Percentiles rank a stretch among this genome's conserved stretches.
These are phyloP conservation scores for Asparagopsis taxiformis DNA, from an alignment of 31 red algal genomes.

Conservation along the genomic window DNA sequence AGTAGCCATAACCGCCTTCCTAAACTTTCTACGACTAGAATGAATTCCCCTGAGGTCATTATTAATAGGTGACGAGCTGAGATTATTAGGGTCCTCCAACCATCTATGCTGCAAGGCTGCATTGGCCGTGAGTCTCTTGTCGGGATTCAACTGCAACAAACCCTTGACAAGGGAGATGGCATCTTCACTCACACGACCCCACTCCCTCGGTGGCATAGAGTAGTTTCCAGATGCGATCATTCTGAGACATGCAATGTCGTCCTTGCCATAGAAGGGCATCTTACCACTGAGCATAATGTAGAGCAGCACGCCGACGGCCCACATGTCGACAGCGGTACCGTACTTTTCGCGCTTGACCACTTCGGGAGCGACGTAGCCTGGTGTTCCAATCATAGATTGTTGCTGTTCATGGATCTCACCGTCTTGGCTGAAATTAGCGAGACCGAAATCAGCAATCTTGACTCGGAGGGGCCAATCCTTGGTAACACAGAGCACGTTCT, in stretches of 20 bases:
- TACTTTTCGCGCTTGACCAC: conserved; percentile 84
- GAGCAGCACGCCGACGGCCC: conserved; percentile 90
- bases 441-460: conserved; percentile 90
- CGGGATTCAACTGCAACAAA: conserved; percentile 84
- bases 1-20: conserved; percentile 81
- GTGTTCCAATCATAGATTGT: conserved; percentile 89
- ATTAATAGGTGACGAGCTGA: conserved; percentile 61
- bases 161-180: conserved; percentile 77
- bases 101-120: conserved; percentile 90
- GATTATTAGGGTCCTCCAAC: conserved; percentile 74
- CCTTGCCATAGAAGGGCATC: conserved; percentile 96
- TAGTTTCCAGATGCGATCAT: conserved; percentile 76
- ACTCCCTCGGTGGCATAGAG: conserved; percentile 73
- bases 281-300: conserved; percentile 97
- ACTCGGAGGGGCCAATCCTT: conserved; percentile 68
- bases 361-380: conserved; percentile 95
- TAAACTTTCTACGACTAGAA: conserved; percentile 87
- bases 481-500: conserved; percentile 83
- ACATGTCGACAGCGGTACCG: conserved; percentile 83
- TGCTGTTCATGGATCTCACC: conserved; percentile 31
- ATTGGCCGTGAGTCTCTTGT: conserved; percentile 77
- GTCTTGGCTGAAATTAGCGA: conserved; percentile 79
- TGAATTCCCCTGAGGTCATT: conserved; percentile 91
- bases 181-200: conserved; percentile 70
- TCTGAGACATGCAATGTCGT: conserved; percentile 83